Evolutionary conservation across 306 rosid species (phyloP).

Genomic region (Ammopiptanthus mongolicus): DNA sequence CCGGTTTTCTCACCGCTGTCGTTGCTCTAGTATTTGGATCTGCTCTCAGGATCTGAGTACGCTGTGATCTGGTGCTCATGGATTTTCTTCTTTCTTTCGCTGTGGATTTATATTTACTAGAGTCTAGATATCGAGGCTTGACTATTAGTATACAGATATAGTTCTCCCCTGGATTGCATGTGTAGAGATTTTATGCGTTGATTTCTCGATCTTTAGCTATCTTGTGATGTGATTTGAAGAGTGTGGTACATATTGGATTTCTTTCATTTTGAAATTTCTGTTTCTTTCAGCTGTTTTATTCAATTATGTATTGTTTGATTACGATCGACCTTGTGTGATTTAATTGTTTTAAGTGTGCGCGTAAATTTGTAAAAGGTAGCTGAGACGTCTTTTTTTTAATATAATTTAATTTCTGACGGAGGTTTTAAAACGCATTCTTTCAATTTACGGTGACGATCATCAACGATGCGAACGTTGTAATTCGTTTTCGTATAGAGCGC

Average conservation of each 20-base stretch:
- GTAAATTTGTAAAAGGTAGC: background rate
- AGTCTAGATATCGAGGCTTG: background rate
- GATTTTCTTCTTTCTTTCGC: background rate
- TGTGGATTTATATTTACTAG: background rate
- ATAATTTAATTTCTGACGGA: too few relatives aligned
- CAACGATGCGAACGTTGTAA: background rate
- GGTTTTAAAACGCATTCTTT: background rate
- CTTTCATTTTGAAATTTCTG: background rate
- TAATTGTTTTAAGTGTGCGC: background rate
- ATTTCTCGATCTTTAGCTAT: constrained; percentile 2
- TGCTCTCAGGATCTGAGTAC: constrained; percentile 48
- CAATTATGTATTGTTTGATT: background rate
- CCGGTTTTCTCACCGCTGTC: constrained; percentile 35
- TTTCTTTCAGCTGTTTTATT: background rate
- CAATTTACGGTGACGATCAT: background rate
- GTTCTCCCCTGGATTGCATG: background rate
- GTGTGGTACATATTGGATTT: constrained; percentile 19
- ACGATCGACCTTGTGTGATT: background rate
- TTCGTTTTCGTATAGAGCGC: background rate
- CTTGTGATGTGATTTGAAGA: background rate
- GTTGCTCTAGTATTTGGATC: constrained; percentile 61
- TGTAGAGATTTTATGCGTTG: background rate
- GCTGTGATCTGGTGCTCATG: background rate
- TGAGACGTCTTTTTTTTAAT: background rate
- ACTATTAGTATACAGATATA: background rate